phyloP scores from a whole-genome alignment of 78 protist species.

The slime mould (Dictyostelium discoideum) region DNA sequence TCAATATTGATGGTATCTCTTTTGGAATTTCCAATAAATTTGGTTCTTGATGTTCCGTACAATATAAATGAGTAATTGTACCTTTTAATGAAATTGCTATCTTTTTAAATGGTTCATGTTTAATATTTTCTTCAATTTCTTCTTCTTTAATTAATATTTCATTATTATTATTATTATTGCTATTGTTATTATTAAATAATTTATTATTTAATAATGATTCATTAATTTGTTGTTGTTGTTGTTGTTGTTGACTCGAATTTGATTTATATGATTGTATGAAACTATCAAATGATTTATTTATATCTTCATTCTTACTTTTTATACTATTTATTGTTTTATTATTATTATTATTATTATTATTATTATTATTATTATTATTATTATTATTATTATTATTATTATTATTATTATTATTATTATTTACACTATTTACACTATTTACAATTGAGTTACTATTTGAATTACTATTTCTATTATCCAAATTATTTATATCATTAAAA shows the following conservation, averaged over 20 bases:
- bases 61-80: background rate
- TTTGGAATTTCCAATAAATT: background rate
- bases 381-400: background rate
- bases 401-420: background rate
- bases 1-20: conserved; percentile 12
- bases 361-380: background rate
- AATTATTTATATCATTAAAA: background rate
- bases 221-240: background rate
- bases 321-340: background rate
- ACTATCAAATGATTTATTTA: conserved; percentile 8
- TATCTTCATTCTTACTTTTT: background rate
- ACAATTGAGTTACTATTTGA: background rate
- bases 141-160: background rate
- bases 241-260: background rate
- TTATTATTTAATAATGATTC: background rate
- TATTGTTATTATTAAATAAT: background rate
- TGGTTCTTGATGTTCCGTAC: background rate
- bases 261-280: conserved; percentile 14
- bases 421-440: background rate
- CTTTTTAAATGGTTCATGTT: conserved; percentile 20
- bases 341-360: background rate
- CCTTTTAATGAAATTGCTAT: conserved; percentile 12
- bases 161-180: background rate
- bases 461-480: background rate
- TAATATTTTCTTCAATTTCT: conserved; percentile 21